Percentiles rank a stretch among this genome's conserved stretches.
Conservation (phyloP, 163 green algal species). For the Chlorella variabilis region DNA sequence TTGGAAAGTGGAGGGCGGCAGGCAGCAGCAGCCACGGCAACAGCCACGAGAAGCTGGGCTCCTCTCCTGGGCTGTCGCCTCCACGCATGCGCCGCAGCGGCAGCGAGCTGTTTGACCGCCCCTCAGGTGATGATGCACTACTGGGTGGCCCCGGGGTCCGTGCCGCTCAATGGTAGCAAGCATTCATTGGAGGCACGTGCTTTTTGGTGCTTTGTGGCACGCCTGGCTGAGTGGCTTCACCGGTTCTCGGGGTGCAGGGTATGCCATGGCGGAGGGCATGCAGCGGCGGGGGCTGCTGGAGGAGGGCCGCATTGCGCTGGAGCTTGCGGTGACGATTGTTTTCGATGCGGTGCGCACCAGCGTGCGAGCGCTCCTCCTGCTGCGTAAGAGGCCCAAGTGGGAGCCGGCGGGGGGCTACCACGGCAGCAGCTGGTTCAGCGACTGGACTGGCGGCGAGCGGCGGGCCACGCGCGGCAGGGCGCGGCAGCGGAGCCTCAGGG, state of each 20-base stretch:
- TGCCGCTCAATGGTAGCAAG: too few species aligned
- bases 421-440: neutral
- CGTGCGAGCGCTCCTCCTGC: conserved; percentile 45
- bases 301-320: conserved; percentile 49
- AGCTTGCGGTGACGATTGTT: conserved; percentile 54
- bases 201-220: too few species aligned
- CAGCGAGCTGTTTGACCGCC: conserved; percentile 61
- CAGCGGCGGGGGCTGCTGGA: conserved; percentile 60
- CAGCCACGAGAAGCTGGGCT: too few species aligned
- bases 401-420: neutral
- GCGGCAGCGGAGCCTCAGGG: neutral
- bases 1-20: neutral
- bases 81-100: conserved; percentile 45
- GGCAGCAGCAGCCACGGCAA: neutral
- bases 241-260: too few species aligned
- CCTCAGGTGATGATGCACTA: conserved; percentile 37
- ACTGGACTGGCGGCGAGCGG: conserved; percentile 2
- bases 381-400: conserved; percentile 38
- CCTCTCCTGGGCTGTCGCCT: neutral
- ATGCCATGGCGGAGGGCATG: conserved; percentile 41
- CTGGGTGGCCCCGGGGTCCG: too few species aligned
- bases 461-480: neutral
- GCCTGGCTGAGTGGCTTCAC: too few species aligned
- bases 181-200: too few species aligned
- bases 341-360: conserved; percentile 55